Evolutionary conservation across 2,329 filamentous ascomycete species (phyloP).

Genomic region (Cladophialophora bantiana): DNA sequence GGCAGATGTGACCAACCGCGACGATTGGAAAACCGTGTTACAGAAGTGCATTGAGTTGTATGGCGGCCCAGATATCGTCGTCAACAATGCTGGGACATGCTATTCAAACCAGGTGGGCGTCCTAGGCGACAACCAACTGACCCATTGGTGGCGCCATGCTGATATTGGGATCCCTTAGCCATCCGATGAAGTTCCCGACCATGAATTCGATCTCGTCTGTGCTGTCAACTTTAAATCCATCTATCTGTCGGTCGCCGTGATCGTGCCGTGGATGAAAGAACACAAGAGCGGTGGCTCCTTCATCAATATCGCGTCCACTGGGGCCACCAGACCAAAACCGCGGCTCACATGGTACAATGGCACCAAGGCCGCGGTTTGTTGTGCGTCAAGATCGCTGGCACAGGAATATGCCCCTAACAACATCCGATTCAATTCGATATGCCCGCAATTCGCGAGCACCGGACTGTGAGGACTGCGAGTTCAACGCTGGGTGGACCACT

Average conservation of each 20-base stretch:
- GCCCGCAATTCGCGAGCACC: slow-evolving; percentile 70
- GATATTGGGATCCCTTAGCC: slow-evolving; percentile 35
- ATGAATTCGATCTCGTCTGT: slow-evolving; percentile 57
- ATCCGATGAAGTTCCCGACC: slow-evolving; percentile 52
- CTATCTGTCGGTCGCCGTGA: slow-evolving; percentile 31
- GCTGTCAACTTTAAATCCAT: slow-evolving; percentile 49
- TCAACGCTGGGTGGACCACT: neutral
- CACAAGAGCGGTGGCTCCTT: slow-evolving; percentile 30
- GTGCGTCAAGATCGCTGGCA: slow-evolving; percentile 70
- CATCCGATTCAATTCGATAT: slow-evolving; percentile 76
- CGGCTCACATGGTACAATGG: slow-evolving; percentile 56
- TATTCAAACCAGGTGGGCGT: slow-evolving; percentile 45
- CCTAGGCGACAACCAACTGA: neutral
- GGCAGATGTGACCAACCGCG: slow-evolving; percentile 30
- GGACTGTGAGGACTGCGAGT: slow-evolving; percentile 57
- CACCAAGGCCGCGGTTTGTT: slow-evolving; percentile 70
- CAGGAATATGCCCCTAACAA: slow-evolving; percentile 75
- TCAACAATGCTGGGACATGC: slow-evolving; percentile 60
- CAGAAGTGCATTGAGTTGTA: slow-evolving; percentile 50
- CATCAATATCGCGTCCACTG: slow-evolving; percentile 33
- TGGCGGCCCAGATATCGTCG: slow-evolving; percentile 56
- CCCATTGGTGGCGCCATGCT: neutral
- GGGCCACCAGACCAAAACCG: slow-evolving; percentile 29
- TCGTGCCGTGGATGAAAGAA: slow-evolving; percentile 33
- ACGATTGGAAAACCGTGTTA: slow-evolving; percentile 46